Conservation (phyloP, 805 yeast genomes). For the Suhomyces prunicola region DNA sequence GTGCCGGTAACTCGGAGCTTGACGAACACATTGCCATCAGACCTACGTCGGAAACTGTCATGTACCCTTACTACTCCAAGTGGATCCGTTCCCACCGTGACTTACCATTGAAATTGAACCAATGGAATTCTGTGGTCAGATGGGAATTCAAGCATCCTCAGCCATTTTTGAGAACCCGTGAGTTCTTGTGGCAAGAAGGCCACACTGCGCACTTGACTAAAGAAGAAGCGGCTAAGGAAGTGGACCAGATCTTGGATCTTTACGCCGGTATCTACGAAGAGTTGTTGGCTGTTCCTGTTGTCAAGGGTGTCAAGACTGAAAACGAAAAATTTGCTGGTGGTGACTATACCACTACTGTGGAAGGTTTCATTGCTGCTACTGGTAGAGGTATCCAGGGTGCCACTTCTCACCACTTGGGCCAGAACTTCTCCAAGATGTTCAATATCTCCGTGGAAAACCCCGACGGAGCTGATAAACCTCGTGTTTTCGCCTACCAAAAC, state of each 20-base stretch:
- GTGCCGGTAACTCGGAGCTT: constrained; percentile 88
- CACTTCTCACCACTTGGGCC: constrained; percentile 96
- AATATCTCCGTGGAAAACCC: constrained; percentile 95
- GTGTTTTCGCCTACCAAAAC: constrained; percentile 89
- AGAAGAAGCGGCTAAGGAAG: constrained; percentile 82
- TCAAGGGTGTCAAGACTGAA: constrained; percentile 93
- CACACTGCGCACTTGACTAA: constrained; percentile 93
- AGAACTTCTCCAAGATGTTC: constrained; percentile 98
- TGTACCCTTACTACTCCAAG: constrained; percentile 99
- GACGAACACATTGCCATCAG: constrained; percentile 99
- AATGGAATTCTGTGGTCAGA: constrained; percentile 99
- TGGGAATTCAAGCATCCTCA: constrained; percentile 99
- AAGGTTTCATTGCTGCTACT: constrained; percentile 95
- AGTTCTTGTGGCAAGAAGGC: constrained; percentile 99
- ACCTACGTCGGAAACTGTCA: constrained; percentile 99
- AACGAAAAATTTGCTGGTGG: constrained; percentile 99
- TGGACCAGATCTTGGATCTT: constrained; percentile 77
- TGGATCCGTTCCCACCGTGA: constrained; percentile 99
- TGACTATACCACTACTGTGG: constrained; percentile 89
- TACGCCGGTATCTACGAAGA: constrained; percentile 86
- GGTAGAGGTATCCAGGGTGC: constrained; percentile 99
- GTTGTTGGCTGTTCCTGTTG: constrained; percentile 93
- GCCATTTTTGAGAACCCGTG: constrained; percentile 98
- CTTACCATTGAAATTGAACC: constrained; percentile 92
- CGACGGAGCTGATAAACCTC: constrained; percentile 81